phyloP scores from a whole-genome alignment of 192 early-diverging fungal species.

The Funneliformis mosseae region DNA sequence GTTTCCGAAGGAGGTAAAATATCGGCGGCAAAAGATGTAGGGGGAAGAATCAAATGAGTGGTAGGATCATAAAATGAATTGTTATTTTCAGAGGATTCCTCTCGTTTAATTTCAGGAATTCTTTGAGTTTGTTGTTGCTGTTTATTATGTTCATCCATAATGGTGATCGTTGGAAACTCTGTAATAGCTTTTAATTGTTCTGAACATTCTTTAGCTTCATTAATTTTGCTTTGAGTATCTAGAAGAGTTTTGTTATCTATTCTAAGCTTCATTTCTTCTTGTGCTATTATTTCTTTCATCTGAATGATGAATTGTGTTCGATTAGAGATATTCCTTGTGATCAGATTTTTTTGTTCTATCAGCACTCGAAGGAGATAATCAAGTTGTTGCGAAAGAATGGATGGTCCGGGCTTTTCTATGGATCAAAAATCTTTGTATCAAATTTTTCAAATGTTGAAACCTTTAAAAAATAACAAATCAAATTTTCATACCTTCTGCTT shows the following conservation, averaged over 20 bases:
- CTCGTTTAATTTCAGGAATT: not conserved
- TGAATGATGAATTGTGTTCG: conserved; percentile 2
- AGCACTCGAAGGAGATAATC: conserved; percentile 8
- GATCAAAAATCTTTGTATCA: not conserved
- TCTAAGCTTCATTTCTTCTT: conserved; percentile 18
- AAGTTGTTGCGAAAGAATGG: conserved; percentile 17
- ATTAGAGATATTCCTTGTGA: not conserved
- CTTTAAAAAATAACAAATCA: too few species aligned
- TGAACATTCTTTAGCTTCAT: conserved; percentile 14
- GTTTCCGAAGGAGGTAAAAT: not conserved
- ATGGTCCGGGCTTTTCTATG: conserved; percentile 7
- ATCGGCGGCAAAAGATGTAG: not conserved
- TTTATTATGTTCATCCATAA: not conserved
- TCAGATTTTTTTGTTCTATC: not conserved
- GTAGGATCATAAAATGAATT: not conserved
- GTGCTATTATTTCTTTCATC: conserved; percentile 9
- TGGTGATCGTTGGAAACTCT: not conserved
- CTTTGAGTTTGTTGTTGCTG: not conserved
- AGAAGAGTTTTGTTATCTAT: conserved; percentile 4
- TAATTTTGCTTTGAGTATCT: conserved; percentile 15
- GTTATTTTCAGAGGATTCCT: not conserved
- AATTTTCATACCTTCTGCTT: conserved; percentile 11
- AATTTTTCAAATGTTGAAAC: not conserved
- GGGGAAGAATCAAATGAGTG: not conserved
- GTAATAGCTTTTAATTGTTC: conserved; percentile 25